Conservation (phyloP, 2,329 filamentous ascomycete genomes). For the Alternaria atra region DNA sequence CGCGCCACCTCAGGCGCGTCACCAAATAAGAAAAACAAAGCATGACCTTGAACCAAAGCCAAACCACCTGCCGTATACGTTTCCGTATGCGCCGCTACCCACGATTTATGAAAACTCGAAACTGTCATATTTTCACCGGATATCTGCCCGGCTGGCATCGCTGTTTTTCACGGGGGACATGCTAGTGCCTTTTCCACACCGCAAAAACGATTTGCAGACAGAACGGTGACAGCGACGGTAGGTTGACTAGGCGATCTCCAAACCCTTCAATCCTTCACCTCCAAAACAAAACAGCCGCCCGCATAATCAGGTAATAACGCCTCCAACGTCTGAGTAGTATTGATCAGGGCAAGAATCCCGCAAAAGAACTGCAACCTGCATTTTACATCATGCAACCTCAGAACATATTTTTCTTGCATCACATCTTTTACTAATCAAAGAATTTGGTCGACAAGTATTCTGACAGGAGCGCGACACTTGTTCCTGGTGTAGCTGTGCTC, state of each 20-base stretch:
- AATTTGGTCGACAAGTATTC: background rate
- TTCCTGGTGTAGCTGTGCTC: background rate
- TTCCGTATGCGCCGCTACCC: background rate
- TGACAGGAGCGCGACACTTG: background rate
- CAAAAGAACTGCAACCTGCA: background rate
- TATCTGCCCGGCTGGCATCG: background rate
- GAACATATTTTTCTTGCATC: background rate
- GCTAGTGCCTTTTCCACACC: background rate
- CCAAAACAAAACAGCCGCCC: background rate
- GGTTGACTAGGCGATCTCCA: background rate
- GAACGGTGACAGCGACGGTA: background rate
- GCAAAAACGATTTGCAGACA: background rate
- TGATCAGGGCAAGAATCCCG: background rate
- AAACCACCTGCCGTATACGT: conserved; percentile 3
- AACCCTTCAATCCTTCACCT: background rate
- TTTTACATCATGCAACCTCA: background rate
- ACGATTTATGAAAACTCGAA: background rate
- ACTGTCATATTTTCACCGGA: background rate
- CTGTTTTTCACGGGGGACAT: background rate
- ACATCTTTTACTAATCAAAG: background rate
- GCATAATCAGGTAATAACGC: background rate
- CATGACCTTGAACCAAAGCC: background rate
- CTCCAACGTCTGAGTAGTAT: background rate
- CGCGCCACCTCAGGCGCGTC: background rate
- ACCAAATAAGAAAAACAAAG: background rate